Percentiles rank a stretch among this genome's conserved stretches.
These are phyloP conservation scores for Rhizopus microsporus DNA, from an alignment of 371 early-diverging fungal genomes.

Conservation along the genomic window DNA sequence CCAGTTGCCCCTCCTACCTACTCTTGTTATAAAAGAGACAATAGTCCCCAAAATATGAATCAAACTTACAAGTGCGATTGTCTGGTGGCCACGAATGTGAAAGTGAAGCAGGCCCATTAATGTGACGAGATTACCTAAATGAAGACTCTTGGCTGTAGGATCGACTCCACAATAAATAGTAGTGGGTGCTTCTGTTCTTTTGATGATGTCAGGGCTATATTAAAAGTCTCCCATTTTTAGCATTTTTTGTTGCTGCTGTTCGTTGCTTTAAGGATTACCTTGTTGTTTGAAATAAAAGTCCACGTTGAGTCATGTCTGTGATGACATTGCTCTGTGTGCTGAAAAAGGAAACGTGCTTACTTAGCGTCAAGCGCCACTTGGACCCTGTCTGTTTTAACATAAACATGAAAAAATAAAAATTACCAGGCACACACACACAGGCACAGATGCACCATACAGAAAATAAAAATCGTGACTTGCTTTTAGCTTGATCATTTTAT, in stretches of 20 bases:
- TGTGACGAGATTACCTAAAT: slow-evolving; percentile 87
- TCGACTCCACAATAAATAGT: slow-evolving; percentile 92
- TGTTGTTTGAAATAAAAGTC: slow-evolving; percentile 39
- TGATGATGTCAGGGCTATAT: slow-evolving; percentile 51
- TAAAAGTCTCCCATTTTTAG: background rate
- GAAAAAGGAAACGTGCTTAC: slow-evolving; percentile 1
- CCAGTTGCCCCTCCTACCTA: slow-evolving; percentile 95
- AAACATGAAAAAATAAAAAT: no score
- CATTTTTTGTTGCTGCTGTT: background rate
- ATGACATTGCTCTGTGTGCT: slow-evolving; percentile 33
- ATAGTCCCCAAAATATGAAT: background rate
- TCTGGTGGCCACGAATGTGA: slow-evolving; percentile 79
- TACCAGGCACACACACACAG: no score
- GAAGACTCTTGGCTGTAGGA: slow-evolving; percentile 91
- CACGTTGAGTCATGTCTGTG: slow-evolving; percentile 37
- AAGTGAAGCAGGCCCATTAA: slow-evolving; percentile 88
- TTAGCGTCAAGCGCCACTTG: no score
- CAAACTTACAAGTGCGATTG: slow-evolving; percentile 74
- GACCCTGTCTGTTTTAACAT: no score
- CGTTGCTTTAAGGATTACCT: slow-evolving; percentile 20
- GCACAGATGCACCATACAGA: no score
- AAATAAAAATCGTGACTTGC: no score
- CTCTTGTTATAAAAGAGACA: background rate
- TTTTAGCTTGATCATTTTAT: no score
- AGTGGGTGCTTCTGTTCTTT: slow-evolving; percentile 50